Percentiles rank a stretch among this genome's conserved stretches.
Conservation (phyloP, 257 asterid species). For the Craterostigma plantagineum region DNA sequence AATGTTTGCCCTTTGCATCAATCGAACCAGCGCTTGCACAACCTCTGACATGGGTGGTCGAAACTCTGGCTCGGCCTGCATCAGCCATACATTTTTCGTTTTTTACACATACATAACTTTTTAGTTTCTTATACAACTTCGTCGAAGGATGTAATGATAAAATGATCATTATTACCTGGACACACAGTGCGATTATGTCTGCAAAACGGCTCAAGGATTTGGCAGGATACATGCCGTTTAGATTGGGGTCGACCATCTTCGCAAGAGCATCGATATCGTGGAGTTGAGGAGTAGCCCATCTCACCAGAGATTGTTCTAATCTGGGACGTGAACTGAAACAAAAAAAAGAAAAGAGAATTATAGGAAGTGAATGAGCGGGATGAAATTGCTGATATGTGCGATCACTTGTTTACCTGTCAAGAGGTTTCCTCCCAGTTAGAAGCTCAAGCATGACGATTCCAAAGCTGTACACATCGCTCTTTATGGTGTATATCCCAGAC, state of each 20-base stretch:
- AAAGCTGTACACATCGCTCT: slow-evolving; percentile 90
- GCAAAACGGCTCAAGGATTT: slow-evolving; percentile 96
- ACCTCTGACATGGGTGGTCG: slow-evolving; percentile 99
- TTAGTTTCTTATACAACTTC: neutral
- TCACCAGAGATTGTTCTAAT: slow-evolving; percentile 87
- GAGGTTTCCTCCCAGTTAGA: slow-evolving; percentile 92
- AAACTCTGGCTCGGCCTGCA: slow-evolving; percentile 95
- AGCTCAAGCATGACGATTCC: slow-evolving; percentile 98
- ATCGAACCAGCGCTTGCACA: slow-evolving; percentile 79
- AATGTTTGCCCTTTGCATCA: slow-evolving; percentile 80
- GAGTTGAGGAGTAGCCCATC: slow-evolving; percentile 99
- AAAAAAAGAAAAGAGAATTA: neutral
- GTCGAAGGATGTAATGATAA: neutral
- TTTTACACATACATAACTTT: neutral
- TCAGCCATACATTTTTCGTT: neutral
- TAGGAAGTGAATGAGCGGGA: neutral
- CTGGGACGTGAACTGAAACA: slow-evolving; percentile 59
- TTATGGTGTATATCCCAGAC: slow-evolving; percentile 85
- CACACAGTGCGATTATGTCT: slow-evolving; percentile 81
- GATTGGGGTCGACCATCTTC: slow-evolving; percentile 83
- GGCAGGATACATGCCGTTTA: slow-evolving; percentile 95
- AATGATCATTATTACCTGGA: slow-evolving; percentile 54
- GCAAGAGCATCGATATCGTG: slow-evolving; percentile 96
- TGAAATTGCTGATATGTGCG: neutral
- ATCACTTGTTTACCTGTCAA: slow-evolving; percentile 47